Percentiles rank a stretch among this genome's conserved stretches.
Conservation (phyloP, 257 asterid genomes). For the Jacaranda mimosifolia region DNA sequence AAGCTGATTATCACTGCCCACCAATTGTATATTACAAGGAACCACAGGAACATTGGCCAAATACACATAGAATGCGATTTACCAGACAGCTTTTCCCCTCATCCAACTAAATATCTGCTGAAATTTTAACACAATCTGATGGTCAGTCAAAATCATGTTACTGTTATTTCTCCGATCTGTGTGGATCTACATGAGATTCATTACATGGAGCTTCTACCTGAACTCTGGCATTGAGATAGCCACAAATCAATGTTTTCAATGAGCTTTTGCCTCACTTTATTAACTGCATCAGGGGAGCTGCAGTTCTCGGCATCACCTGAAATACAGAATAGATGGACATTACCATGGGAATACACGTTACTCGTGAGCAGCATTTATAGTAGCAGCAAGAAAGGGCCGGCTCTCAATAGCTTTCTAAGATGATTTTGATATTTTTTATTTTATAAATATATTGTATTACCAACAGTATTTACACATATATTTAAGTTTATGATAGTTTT, state of each 20-base stretch:
- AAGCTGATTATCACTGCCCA: no score
- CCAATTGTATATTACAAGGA: no score
- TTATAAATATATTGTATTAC: no score
- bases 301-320: slow-evolving; percentile 82
- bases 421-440: no score
- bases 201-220: slow-evolving; percentile 67
- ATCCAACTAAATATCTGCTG: slow-evolving; percentile 33
- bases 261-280: slow-evolving; percentile 76
- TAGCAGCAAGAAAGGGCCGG: background rate
- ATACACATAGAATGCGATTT: slow-evolving; percentile 5
- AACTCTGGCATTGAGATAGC: slow-evolving; percentile 79
- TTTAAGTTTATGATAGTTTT: no score
- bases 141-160: background rate
- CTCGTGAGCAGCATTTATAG: background rate
- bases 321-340: slow-evolving; percentile 26
- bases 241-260: slow-evolving; percentile 72
- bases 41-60: background rate
- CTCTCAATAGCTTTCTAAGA: background rate
- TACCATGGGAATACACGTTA: background rate
- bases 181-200: background rate
- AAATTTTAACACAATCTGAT: background rate
- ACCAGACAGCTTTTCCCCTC: slow-evolving; percentile 14
- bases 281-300: slow-evolving; percentile 79
- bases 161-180: background rate
- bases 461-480: no score